Conservation (phyloP, 129 eudicot genomes). For the Helianthus annuus region HanXRQr2.0-SUNRISE NC_035446.2:166092775-166093274, state of each 20-base stretch:
- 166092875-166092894: constrained; percentile 69
- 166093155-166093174: constrained; percentile 70
- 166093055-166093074: constrained; percentile 94
- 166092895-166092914: constrained; percentile 89
- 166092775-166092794: constrained; percentile 78
- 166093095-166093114: constrained; percentile 65
- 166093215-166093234: constrained; percentile 90
- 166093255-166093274: constrained; percentile 72
- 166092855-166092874: constrained; percentile 87
- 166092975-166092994: constrained; percentile 70
- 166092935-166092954: constrained; percentile 93
- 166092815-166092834: constrained; percentile 77
- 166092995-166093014: constrained; percentile 76
- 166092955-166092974: constrained; percentile 78
- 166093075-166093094: constrained; percentile 88
- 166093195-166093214: constrained; percentile 76
- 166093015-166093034: constrained; percentile 66
- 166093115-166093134: constrained; percentile 87
- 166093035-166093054: constrained; percentile 81
- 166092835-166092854: constrained; percentile 82
- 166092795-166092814: constrained; percentile 86
- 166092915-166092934: constrained; percentile 86
- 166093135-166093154: constrained; percentile 88
- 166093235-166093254: constrained; percentile 79
- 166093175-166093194: constrained; percentile 78